Conservation (phyloP, 2,329 filamentous ascomycete genomes). For the Graphium sp. region DNA sequence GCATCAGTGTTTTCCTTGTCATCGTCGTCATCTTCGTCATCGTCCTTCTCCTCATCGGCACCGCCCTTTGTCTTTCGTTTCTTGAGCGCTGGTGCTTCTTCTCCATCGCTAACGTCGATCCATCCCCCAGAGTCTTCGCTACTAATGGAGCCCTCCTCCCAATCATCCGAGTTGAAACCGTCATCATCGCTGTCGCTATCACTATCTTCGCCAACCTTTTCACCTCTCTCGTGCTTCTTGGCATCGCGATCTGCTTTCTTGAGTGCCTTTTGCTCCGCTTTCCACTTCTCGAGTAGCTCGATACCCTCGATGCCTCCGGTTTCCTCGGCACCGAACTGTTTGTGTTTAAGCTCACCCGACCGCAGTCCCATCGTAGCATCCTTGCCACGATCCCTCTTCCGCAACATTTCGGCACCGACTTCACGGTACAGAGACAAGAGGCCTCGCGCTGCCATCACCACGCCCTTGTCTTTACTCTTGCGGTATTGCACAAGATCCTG, state of each 20-base stretch:
- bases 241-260: slow-evolving; percentile 55
- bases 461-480: slow-evolving; percentile 95
- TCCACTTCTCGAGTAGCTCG: slow-evolving; percentile 83
- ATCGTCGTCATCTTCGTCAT: slow-evolving; percentile 23
- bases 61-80: slow-evolving; percentile 18
- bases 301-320: slow-evolving; percentile 77
- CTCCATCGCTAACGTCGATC: slow-evolving; percentile 83
- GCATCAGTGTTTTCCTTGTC: slow-evolving; percentile 21
- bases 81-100: slow-evolving; percentile 47
- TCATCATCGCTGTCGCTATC: slow-evolving; percentile 48
- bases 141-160: slow-evolving; percentile 43
- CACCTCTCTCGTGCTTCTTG: slow-evolving; percentile 43
- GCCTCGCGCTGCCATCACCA: slow-evolving; percentile 97
- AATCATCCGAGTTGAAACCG: slow-evolving; percentile 35
- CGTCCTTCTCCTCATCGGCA: slow-evolving; percentile 13
- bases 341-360: slow-evolving; percentile 56
- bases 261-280: slow-evolving; percentile 69
- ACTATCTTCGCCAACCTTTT: slow-evolving; percentile 40
- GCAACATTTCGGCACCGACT: slow-evolving; percentile 74
- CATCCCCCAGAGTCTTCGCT: slow-evolving; percentile 68
- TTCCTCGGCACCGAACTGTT: slow-evolving; percentile 69
- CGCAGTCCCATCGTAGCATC: slow-evolving; percentile 72
- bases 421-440: slow-evolving; percentile 82
- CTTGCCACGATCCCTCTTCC: slow-evolving; percentile 82
- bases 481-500: slow-evolving; percentile 93